phyloP scores from a whole-genome alignment of 106 monocot genomes.

The Agapanthus africanus region DNA sequence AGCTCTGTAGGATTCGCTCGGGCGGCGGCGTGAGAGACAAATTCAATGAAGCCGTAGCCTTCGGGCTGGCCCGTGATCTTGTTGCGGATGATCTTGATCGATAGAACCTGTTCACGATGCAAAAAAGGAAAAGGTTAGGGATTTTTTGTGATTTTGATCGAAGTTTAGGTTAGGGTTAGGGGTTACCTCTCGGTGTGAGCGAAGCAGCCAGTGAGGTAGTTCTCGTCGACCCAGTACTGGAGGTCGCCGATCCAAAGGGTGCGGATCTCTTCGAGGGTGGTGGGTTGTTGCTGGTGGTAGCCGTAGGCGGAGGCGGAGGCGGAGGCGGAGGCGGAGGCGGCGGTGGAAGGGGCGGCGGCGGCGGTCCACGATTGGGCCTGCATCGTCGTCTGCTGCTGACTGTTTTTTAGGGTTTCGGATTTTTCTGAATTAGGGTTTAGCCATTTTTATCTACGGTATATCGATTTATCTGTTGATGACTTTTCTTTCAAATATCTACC shows the following conservation, averaged over 20 bases:
- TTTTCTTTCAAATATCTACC: no score
- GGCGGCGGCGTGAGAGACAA: conserved; percentile 81
- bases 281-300: conserved; percentile 51
- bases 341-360: conserved; percentile 15
- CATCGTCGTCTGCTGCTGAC: no score
- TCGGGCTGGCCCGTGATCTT: conserved; percentile 88
- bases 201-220: conserved; percentile 82
- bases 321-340: conserved; percentile 9
- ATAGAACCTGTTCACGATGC: conserved; percentile 64
- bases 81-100: conserved; percentile 93
- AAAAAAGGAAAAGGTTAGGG: conserved; percentile 89
- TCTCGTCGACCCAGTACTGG: conserved; percentile 96
- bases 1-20: conserved; percentile 73
- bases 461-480: no score
- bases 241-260: conserved; percentile 94
- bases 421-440: no score
- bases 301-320: conserved; percentile 21
- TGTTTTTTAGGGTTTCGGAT: no score
- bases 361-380: conserved; percentile 24
- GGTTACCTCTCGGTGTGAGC: conserved; percentile 77
- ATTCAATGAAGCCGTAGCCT: conserved; percentile 96
- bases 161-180: neutral
- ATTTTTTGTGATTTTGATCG: conserved; percentile 86
- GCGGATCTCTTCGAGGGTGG: conserved; percentile 63
- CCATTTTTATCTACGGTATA: no score